phyloP scores from a whole-genome alignment of 2,329 filamentous ascomycete genomes.

The Pseudomassariella vexata region DNA sequence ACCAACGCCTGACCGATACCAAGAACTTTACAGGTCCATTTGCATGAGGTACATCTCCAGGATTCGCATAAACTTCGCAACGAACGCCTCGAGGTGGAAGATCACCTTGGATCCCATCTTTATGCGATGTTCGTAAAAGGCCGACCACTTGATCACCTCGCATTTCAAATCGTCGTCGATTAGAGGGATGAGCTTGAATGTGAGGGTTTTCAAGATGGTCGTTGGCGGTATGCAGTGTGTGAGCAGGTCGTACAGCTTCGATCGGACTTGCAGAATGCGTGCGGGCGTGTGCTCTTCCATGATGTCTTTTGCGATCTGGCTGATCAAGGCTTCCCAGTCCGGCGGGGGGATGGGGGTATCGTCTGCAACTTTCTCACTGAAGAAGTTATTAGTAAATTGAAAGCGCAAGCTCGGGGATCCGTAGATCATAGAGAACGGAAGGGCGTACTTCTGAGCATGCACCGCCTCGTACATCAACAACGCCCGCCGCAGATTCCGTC shows the following conservation, averaged over 20 bases:
- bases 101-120: conserved; percentile 92
- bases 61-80: conserved; percentile 96
- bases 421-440: conserved; percentile 1
- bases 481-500: conserved; percentile 82
- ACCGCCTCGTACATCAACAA: conserved; percentile 96
- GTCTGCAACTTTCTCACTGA: conserved; percentile 83
- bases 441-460: conserved; percentile 85
- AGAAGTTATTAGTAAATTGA: conserved; percentile 1
- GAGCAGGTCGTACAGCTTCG: conserved; percentile 93
- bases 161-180: conserved; percentile 87
- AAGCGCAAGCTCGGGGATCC: conserved; percentile 22
- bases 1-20: too few relatives aligned
- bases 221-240: conserved; percentile 97
- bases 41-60: conserved; percentile 88
- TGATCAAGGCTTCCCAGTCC: conserved; percentile 92
- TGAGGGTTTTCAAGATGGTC: conserved; percentile 88
- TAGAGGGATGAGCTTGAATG: conserved; percentile 82
- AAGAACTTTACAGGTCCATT: conserved; percentile 68
- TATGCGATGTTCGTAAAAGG: conserved; percentile 95
- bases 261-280: conserved; percentile 78
- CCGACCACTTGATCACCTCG: conserved; percentile 91
- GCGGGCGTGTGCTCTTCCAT: conserved; percentile 88
- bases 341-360: conserved; percentile 86
- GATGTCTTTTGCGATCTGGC: conserved; percentile 86
- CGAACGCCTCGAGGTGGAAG: conserved; percentile 96